Evolutionary conservation across 805 yeast genomes (phyloP).

Genomic region (Ogataea polymorpha): DNA sequence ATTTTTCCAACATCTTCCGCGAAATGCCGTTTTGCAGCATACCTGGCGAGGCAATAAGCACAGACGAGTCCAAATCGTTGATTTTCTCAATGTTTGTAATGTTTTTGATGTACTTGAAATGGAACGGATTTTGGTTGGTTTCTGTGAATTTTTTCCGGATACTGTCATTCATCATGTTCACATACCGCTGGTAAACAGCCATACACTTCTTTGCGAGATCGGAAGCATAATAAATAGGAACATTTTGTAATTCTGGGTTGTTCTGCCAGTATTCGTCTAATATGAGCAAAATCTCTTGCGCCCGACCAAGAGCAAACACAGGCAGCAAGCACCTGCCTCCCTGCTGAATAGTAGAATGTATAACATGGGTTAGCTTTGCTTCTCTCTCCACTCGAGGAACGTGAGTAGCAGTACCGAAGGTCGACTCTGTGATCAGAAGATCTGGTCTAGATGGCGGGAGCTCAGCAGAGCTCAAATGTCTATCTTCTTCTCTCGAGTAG

Average conservation of each 20-base stretch:
- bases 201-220: conserved; percentile 91
- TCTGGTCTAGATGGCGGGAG: conserved; percentile 87
- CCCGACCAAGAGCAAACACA: conserved; percentile 94
- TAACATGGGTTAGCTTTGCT: conserved; percentile 69
- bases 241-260: conserved; percentile 75
- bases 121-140: conserved; percentile 83
- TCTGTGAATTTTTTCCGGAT: conserved; percentile 74
- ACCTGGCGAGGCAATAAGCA: conserved; percentile 95
- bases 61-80: conserved; percentile 94
- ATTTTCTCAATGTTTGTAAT: conserved; percentile 76
- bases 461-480: conserved; percentile 94
- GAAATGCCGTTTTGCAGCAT: conserved; percentile 97
- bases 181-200: conserved; percentile 95
- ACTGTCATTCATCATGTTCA: conserved; percentile 95
- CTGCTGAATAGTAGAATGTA: conserved; percentile 76
- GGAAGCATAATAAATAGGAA: conserved; percentile 88
- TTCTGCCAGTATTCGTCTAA: conserved; percentile 93
- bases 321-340: conserved; percentile 94
- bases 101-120: conserved; percentile 79
- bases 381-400: conserved; percentile 89
- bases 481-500: conserved; percentile 91
- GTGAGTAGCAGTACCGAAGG: conserved; percentile 97
- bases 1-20: conserved; percentile 82
- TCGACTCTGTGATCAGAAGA: conserved; percentile 87
- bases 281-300: conserved; percentile 87